Percentiles rank a stretch among this genome's conserved stretches.
phyloP scores from a whole-genome alignment of 257 asterid species.

The Solanum virginianum region DNA sequence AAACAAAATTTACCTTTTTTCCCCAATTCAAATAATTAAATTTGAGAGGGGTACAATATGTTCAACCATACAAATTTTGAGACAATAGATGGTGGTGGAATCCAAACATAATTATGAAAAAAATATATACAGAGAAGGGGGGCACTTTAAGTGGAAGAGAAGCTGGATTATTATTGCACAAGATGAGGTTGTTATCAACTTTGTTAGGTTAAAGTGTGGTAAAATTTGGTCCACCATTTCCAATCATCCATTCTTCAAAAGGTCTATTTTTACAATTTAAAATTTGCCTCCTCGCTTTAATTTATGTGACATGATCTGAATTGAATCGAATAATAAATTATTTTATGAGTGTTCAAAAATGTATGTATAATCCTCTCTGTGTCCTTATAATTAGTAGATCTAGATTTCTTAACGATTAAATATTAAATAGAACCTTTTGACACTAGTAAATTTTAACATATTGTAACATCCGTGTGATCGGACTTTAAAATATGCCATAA shows the following conservation, averaged over 20 bases:
- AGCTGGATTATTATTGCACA: not conserved
- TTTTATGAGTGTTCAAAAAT: not conserved
- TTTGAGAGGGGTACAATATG: not conserved
- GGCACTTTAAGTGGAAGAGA: slow-evolving; percentile 8
- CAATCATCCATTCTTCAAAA: slow-evolving; percentile 2
- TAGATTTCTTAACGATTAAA: not conserved
- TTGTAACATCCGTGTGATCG: too few relatives aligned
- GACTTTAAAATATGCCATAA: too few relatives aligned
- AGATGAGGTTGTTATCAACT: slow-evolving; percentile 3
- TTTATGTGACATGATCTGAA: not conserved
- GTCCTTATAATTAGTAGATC: not conserved
- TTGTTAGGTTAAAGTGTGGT: slow-evolving; percentile 10
- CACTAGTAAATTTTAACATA: not conserved
- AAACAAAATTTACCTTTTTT: not conserved
- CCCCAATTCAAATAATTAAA: not conserved
- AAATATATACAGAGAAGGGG: not conserved
- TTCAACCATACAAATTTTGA: not conserved
- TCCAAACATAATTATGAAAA: not conserved
- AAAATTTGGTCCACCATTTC: slow-evolving; percentile 11
- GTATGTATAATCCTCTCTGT: not conserved
- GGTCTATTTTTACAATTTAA: not conserved
- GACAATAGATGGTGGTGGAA: slow-evolving; percentile 16
- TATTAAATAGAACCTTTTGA: not conserved
- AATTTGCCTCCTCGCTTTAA: accelerated
- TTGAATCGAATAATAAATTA: too few relatives aligned